phyloP scores from a whole-genome alignment of 306 rosid genomes.

The Corylus americana region DNA sequence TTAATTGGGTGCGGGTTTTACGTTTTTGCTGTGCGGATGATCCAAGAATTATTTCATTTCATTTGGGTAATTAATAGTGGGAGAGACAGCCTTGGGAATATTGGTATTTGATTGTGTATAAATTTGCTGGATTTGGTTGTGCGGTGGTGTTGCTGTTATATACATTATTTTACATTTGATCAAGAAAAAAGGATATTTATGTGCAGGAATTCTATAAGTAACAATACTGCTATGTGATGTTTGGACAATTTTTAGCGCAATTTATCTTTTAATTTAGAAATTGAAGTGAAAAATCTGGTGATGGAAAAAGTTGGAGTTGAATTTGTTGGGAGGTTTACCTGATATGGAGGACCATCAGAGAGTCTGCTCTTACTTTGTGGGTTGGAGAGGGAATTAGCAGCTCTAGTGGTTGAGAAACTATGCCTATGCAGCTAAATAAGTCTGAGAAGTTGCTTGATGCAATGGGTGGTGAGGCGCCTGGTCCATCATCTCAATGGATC shows the following conservation, averaged over 20 bases:
- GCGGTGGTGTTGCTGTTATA: background rate
- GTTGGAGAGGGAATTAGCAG: constrained; percentile 30
- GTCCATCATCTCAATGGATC: constrained; percentile 38
- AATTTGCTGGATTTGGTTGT: constrained; percentile 16
- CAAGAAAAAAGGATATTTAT: constrained; percentile 1
- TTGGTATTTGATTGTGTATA: constrained; percentile 13
- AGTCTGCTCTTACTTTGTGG: constrained; percentile 17
- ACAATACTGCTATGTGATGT: background rate
- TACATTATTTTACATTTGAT: background rate
- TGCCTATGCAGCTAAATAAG: constrained; percentile 48
- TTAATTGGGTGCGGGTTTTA: constrained; percentile 16
- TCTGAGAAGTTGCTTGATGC: constrained; percentile 38
- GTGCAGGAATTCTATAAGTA: constrained; percentile 17
- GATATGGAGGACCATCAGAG: constrained; percentile 5
- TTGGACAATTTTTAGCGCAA: constrained; percentile 8
- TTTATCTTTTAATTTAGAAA: constrained; percentile 15
- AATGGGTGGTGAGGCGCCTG: constrained; percentile 37
- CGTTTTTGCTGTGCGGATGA: constrained; percentile 21
- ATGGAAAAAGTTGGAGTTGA: constrained; percentile 26
- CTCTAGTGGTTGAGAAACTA: constrained; percentile 25
- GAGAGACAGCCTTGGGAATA: constrained; percentile 26
- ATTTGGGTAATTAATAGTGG: background rate
- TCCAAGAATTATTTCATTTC: constrained; percentile 19
- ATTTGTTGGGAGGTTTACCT: constrained; percentile 1
- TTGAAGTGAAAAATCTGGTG: constrained; percentile 15